Conservation (phyloP, 1,284 basidiomycete genomes). For the Fistulinella staudtii region DNA sequence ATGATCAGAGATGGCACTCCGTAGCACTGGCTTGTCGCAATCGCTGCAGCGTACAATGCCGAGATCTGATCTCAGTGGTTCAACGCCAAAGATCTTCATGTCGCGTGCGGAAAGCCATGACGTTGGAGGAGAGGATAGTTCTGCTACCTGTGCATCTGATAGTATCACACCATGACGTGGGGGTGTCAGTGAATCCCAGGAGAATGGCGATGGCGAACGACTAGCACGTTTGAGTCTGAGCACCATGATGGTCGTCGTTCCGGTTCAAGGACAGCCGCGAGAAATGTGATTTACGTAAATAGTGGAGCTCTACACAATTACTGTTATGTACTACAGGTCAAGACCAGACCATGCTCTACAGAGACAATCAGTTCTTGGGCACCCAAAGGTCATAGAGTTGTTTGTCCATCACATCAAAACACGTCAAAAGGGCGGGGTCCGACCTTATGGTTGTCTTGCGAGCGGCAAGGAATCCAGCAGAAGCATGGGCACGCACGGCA, state of each 20-base stretch:
- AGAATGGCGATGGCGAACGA: slow-evolving; percentile 45
- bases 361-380: too few relatives aligned
- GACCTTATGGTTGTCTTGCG: slow-evolving; percentile 50
- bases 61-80: slow-evolving; percentile 65
- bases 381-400: slow-evolving; percentile 74
- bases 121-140: slow-evolving; percentile 65
- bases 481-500: slow-evolving; percentile 21
- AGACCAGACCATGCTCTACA: too few relatives aligned
- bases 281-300: slow-evolving; percentile 22
- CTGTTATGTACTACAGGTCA: too few relatives aligned
- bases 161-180: slow-evolving; percentile 28
- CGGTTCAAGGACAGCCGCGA: not conserved
- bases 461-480: slow-evolving; percentile 28
- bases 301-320: not conserved
- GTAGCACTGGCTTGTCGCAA: slow-evolving; percentile 73
- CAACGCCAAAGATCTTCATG: slow-evolving; percentile 82
- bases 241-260: slow-evolving; percentile 39
- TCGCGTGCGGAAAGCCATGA: slow-evolving; percentile 79
- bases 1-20: slow-evolving; percentile 74
- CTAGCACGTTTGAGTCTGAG: slow-evolving; percentile 55
- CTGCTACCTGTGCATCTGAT: slow-evolving; percentile 34
- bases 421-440: slow-evolving; percentile 62
- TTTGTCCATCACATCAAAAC: slow-evolving; percentile 67
- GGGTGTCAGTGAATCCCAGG: slow-evolving; percentile 50
- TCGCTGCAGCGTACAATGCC: slow-evolving; percentile 75